Conservation (phyloP, 2,329 filamentous ascomycete species). For the Bipolaris oryzae region DNA sequence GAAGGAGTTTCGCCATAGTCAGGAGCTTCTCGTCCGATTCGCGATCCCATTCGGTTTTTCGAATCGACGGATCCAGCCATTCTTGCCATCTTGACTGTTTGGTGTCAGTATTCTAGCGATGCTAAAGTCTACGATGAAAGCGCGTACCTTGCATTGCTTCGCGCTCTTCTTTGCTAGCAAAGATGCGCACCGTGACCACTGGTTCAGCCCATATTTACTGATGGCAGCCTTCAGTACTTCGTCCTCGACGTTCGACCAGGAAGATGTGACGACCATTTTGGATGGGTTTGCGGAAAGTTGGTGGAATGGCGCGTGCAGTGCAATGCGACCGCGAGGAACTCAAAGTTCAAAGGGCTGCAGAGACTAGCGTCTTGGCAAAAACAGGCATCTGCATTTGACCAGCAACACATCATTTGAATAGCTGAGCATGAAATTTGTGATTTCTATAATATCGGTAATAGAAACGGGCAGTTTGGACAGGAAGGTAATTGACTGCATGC, state of each 20-base stretch:
- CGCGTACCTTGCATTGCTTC: conserved; percentile 83
- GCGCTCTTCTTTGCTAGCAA: conserved; percentile 95
- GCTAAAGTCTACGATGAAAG: neutral
- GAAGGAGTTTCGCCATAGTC: conserved; percentile 97
- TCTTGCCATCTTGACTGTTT: conserved; percentile 83
- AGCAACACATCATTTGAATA: neutral
- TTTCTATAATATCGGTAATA: neutral
- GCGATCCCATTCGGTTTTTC: conserved; percentile 98
- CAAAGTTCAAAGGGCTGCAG: conserved; percentile 25
- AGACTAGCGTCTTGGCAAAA: conserved; percentile 29
- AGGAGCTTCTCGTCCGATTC: conserved; percentile 98
- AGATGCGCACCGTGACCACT: conserved; percentile 98
- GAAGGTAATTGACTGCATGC: too few relatives aligned
- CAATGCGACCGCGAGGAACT: conserved; percentile 27
- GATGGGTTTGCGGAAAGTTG: conserved; percentile 60
- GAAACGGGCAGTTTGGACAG: neutral
- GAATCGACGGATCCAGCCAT: conserved; percentile 97
- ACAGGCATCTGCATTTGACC: conserved; percentile 3
- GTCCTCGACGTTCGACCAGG: conserved; percentile 72
- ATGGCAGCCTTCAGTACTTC: conserved; percentile 87
- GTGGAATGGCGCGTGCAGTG: conserved; percentile 14
- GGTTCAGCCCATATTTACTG: conserved; percentile 57
- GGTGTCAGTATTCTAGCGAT: neutral
- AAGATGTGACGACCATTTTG: conserved; percentile 36
- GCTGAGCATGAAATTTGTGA: neutral